phyloP scores from a whole-genome alignment of 805 yeast species.

The Candida silvatica region DNA sequence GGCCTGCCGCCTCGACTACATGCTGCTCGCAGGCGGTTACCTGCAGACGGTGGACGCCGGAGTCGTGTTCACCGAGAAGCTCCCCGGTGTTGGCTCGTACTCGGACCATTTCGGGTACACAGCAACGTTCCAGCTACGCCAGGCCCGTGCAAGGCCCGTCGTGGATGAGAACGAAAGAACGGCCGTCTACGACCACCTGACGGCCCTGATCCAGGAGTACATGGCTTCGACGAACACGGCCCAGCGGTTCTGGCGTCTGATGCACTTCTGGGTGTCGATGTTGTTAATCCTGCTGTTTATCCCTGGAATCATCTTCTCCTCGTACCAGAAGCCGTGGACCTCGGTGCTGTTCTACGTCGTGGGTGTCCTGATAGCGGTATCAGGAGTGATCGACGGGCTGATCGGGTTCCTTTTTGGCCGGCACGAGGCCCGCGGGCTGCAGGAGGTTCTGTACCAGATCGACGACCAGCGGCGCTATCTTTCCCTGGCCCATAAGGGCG shows the following conservation, averaged over 20 bases:
- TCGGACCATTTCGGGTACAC: constrained; percentile 91
- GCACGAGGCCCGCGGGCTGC: constrained; percentile 67
- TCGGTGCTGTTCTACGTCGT: constrained; percentile 57
- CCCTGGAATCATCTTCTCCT: constrained; percentile 52
- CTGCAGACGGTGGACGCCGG: constrained; percentile 51
- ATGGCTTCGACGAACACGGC: constrained; percentile 38
- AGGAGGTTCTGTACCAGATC: constrained; percentile 70
- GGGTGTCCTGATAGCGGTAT: constrained; percentile 44
- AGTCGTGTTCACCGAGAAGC: constrained; percentile 65
- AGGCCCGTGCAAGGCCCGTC: neutral
- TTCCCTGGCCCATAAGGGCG: too few relatives aligned
- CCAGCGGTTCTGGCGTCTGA: constrained; percentile 58
- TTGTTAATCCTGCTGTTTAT: constrained; percentile 41
- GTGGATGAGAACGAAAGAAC: neutral
- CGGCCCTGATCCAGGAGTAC: constrained; percentile 37
- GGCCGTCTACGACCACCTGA: constrained; percentile 41
- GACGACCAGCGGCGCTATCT: constrained; percentile 17
- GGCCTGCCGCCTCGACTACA: constrained; percentile 88
- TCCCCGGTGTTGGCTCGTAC: constrained; percentile 64
- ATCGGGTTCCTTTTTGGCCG: constrained; percentile 76
- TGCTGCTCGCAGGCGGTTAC: constrained; percentile 55
- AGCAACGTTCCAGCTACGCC: constrained; percentile 32
- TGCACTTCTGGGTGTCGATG: constrained; percentile 55
- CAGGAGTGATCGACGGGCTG: constrained; percentile 69
- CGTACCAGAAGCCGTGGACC: constrained; percentile 46